These are phyloP conservation scores for Tremella yokohamensis DNA, from an alignment of 768 basidiomycete species.

Conservation along the genomic window DNA sequence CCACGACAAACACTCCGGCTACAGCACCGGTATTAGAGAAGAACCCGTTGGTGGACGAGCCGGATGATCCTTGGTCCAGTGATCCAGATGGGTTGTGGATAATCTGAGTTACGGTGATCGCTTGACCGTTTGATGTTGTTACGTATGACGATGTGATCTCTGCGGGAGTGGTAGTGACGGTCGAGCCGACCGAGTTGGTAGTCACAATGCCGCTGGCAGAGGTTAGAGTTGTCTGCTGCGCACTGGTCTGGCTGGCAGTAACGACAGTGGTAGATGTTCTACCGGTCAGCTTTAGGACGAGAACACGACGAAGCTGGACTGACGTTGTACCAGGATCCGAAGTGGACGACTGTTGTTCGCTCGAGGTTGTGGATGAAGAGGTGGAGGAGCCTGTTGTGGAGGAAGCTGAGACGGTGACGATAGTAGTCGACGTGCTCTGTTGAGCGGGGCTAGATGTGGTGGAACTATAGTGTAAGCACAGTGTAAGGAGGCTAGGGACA, in stretches of 20 bases:
- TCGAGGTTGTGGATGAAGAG: slow-evolving; percentile 1
- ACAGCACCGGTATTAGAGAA: slow-evolving; percentile 72
- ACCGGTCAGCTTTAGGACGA: not conserved
- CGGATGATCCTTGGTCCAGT: slow-evolving; percentile 19
- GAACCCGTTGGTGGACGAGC: slow-evolving; percentile 55
- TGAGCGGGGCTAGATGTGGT: not conserved
- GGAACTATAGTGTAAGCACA: not conserved
- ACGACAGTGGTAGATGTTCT: slow-evolving; percentile 7
- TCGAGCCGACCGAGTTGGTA: slow-evolving; percentile 35
- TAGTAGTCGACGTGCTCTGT: slow-evolving; percentile 7
- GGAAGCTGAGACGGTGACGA: slow-evolving; percentile 2
- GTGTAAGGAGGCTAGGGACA: not conserved
- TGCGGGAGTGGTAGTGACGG: slow-evolving; percentile 43
- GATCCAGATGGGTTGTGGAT: slow-evolving; percentile 45
- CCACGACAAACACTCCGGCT: slow-evolving; percentile 68
- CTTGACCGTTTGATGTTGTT: slow-evolving; percentile 41
- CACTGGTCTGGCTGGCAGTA: slow-evolving; percentile 7
- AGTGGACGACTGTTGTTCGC: not conserved
- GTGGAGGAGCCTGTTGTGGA: slow-evolving; percentile 1
- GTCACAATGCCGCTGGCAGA: slow-evolving; percentile 37
- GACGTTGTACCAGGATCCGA: not conserved
- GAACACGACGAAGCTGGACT: not conserved
- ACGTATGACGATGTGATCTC: slow-evolving; percentile 37
- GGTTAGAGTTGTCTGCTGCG: slow-evolving; percentile 24
- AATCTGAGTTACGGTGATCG: slow-evolving; percentile 48